A percentile compares a stretch with the other conserved stretches of the same genome.
Evolutionary conservation across 192 early-diverging fungal genomes (phyloP).

Genomic region (Mortierella alpina): DNA sequence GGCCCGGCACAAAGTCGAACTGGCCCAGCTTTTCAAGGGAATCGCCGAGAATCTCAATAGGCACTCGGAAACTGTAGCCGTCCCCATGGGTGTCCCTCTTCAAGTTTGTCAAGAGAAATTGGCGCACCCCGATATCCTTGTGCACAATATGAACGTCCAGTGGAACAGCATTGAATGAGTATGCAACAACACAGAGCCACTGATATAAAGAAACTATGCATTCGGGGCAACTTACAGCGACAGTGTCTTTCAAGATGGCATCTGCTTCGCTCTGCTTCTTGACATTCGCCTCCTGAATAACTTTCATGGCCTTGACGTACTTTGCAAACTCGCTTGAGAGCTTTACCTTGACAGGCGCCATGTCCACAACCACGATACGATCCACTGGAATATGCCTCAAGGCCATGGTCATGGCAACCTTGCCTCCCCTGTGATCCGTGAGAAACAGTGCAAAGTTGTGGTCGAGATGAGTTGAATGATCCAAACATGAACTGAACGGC

Average conservation of each 20-base stretch:
- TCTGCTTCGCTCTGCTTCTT: constrained; percentile 72
- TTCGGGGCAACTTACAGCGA: constrained; percentile 26
- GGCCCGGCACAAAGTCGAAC: constrained; percentile 58
- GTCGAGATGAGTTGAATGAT: background rate
- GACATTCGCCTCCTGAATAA: constrained; percentile 62
- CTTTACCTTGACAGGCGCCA: constrained; percentile 64
- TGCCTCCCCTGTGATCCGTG: constrained; percentile 70
- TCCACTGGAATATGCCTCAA: constrained; percentile 62
- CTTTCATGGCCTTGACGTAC: constrained; percentile 68
- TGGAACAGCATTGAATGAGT: background rate
- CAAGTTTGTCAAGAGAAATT: constrained; percentile 94
- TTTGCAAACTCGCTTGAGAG: constrained; percentile 65
- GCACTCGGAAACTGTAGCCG: constrained; percentile 76
- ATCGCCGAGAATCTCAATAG: constrained; percentile 73
- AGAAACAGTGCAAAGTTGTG: background rate
- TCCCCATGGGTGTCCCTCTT: constrained; percentile 61
- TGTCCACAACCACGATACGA: constrained; percentile 78
- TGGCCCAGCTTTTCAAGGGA: constrained; percentile 63
- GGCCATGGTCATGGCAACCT: constrained; percentile 78
- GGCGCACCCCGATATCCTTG: constrained; percentile 68
- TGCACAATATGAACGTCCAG: no score
- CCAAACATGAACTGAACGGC: background rate
- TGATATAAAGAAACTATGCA: background rate
- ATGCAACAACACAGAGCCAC: background rate
- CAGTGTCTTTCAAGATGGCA: constrained; percentile 58